Base-by-base conservation (phyloP, 1,284 basidiomycete genomes). In the Moesziomyces antarcticus region DNA sequence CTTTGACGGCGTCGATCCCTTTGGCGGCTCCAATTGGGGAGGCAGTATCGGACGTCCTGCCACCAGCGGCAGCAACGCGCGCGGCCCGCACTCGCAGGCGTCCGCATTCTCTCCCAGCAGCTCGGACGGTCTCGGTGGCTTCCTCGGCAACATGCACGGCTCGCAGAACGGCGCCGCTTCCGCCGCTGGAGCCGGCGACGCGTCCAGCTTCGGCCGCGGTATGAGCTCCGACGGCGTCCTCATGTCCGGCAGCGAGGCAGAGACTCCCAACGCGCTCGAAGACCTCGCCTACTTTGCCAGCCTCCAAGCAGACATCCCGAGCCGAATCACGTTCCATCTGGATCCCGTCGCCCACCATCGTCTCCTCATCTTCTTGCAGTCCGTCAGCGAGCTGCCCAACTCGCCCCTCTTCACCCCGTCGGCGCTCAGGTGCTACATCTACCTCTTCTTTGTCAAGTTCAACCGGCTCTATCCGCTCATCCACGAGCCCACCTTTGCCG, bases 401-500 rank as follows among this genome's bases (percentile, higher is more conserved):
- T 78, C 75, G 22, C 67, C 75, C 3, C 59, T 78, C 9, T 78
- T 79, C 52, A 74, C 72, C 21, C 73, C 75, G 8, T 66, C 69
- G 16, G 73, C 73, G 14, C 59, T 79, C 24, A 50, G 73, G 16
- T 70, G 73, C 48, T 78, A 76, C 55, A 69, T 79, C 56, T 69
- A 73, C 24, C 73, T 77, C 43, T 79, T 77, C 52, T 79, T 79
- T 37, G 57, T 68, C 56, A 78, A 73, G 58, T 73, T 75, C 65
- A 79, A 77, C 24, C 44, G 58, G 11, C 63, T 75, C 37, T 73
- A 75, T 24, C 77, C 77, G 25, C 68, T 79, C 37, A 65, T 79
- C 16, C 77, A 79, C 49, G 66, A 75, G 50, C 75, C 75, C 11
- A 78, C 75, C 3, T 79, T 79, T 35, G 54, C 69, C 3, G 62